Conservation (phyloP, 2,329 filamentous ascomycete species). For the Capronia epimyces region DNA sequence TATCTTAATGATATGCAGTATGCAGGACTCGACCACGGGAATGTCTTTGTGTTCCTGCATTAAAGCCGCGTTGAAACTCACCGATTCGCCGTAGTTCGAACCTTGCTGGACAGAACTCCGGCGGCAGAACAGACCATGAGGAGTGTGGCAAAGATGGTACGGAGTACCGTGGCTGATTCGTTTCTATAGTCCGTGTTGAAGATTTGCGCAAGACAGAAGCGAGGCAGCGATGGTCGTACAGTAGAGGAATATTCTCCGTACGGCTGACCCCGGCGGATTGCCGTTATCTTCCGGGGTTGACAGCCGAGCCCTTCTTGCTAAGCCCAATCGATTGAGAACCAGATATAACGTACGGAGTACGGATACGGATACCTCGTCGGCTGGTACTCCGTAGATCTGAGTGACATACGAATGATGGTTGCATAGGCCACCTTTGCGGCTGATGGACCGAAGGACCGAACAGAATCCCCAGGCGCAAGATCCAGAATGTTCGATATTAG, state of each 20-base stretch:
- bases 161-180: background rate
- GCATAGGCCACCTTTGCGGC: background rate
- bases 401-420: background rate
- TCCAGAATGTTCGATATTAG: conserved; percentile 19
- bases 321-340: background rate
- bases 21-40: conserved; percentile 16
- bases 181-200: background rate
- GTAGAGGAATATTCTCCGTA: too few relatives aligned
- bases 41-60: conserved; percentile 26
- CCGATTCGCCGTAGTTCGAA: conserved; percentile 10
- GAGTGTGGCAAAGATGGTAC: background rate
- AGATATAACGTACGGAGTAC: background rate
- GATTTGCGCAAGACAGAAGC: background rate
- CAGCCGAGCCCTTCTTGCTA: background rate
- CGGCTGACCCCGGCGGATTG: too few relatives aligned
- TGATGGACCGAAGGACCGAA: background rate
- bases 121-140: background rate
- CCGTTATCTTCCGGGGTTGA: background rate
- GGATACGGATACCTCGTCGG: too few relatives aligned
- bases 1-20: conserved; percentile 12
- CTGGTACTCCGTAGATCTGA: too few relatives aligned
- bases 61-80: conserved; percentile 10
- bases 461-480: conserved; percentile 1
- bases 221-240: background rate
- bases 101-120: background rate